These are phyloP conservation scores for Amniculicola lignicola DNA, from an alignment of 495 filamentous ascomycete genomes.

Conservation along the genomic window DNA sequence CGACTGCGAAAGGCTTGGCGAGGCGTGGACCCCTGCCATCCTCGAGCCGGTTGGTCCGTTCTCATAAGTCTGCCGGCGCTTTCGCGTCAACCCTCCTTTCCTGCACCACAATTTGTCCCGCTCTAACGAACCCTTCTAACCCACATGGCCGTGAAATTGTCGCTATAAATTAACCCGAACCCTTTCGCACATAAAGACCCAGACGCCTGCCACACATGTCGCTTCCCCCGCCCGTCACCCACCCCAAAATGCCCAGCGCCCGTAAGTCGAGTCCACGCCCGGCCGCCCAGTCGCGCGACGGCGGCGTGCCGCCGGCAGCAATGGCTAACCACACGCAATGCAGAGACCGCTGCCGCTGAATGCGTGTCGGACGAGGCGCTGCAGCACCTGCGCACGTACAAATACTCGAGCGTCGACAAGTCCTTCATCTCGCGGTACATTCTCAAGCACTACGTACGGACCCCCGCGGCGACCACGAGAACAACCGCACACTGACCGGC, in stretches of 20 bases:
- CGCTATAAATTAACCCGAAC: constrained; percentile 15
- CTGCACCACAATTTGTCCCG: constrained; percentile 10
- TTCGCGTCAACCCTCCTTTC: not conserved
- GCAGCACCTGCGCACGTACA: constrained; percentile 87
- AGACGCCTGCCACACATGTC: constrained; percentile 22
- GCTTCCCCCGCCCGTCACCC: constrained; percentile 24
- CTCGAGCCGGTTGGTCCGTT: not conserved
- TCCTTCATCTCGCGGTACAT: constrained; percentile 93
- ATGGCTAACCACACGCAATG: constrained; percentile 6
- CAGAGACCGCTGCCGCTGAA: constrained; percentile 50
- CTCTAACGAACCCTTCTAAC: constrained; percentile 1
- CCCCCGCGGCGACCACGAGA: constrained; percentile 17
- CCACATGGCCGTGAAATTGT: constrained; percentile 7
- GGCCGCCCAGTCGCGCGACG: not conserved
- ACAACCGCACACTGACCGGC: constrained; percentile 22
- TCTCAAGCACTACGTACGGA: constrained; percentile 85
- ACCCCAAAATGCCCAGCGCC: constrained; percentile 25
- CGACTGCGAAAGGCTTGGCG: not conserved
- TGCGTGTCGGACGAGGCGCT: constrained; percentile 67
- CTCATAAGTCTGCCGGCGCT: not conserved
- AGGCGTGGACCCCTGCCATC: not conserved
- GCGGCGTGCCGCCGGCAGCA: not conserved
- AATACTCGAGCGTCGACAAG: constrained; percentile 95
- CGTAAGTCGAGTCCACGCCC: constrained; percentile 5
- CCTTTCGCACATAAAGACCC: not conserved